Evolutionary conservation across 2,329 filamentous ascomycete genomes (phyloP).

Genomic region (Ophiocordyceps unilateralis): DNA sequence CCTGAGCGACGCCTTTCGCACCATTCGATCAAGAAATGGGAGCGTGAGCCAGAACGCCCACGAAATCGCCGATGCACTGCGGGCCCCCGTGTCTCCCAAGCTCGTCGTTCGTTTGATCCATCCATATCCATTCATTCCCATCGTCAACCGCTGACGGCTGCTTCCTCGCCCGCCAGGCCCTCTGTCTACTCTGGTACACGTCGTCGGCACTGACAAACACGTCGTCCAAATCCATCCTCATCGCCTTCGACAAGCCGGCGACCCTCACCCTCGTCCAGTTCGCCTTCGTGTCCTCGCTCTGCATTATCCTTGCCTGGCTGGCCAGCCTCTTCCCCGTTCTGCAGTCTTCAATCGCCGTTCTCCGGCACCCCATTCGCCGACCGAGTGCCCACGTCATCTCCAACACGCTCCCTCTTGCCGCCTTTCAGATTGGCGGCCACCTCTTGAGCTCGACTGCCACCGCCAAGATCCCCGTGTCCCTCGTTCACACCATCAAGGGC

Average conservation of each 20-base stretch:
- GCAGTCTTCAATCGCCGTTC: constrained; percentile 53
- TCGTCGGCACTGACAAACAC: constrained; percentile 94
- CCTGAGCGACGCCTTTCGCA: constrained; percentile 72
- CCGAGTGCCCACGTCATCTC: constrained; percentile 68
- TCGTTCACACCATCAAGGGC: constrained; percentile 97
- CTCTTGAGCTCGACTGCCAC: constrained; percentile 89
- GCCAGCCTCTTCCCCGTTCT: constrained; percentile 56
- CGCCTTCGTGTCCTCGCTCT: constrained; percentile 78
- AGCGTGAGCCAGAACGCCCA: constrained; percentile 89
- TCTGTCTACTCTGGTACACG: constrained; percentile 86
- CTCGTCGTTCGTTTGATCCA: constrained; percentile 48
- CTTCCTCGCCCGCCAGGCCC: constrained; percentile 32
- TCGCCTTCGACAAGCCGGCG: constrained; percentile 74
- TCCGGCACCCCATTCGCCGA: constrained; percentile 67
- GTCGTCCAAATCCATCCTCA: constrained; percentile 92
- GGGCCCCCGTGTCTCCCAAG: constrained; percentile 74
- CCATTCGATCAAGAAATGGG: constrained; percentile 60
- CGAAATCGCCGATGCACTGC: constrained; percentile 79
- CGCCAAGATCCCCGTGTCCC: constrained; percentile 82
- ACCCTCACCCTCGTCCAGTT: constrained; percentile 91
- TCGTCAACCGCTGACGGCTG: not conserved
- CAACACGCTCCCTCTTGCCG: constrained; percentile 78
- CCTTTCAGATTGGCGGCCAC: constrained; percentile 87
- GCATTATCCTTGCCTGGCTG: constrained; percentile 61
- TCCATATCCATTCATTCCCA: not conserved